Percentiles rank a stretch among this genome's conserved stretches.
phyloP scores from a whole-genome alignment of 1,139 yeast genomes.

The Zygosaccharomyces sapae region DNA sequence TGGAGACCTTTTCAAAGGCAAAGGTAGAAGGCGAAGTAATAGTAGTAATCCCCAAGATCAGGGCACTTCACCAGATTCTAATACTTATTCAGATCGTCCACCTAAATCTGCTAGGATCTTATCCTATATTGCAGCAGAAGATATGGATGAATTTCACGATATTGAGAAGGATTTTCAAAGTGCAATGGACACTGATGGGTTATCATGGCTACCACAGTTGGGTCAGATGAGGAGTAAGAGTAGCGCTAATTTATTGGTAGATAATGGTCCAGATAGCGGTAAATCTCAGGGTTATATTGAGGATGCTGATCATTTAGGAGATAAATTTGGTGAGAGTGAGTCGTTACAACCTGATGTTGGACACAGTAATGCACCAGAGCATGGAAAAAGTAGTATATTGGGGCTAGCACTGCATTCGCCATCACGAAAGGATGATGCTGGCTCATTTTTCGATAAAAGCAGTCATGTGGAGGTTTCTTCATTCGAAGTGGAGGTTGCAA shows the following conservation, averaged over 20 bases:
- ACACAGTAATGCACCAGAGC: slow-evolving; percentile 1
- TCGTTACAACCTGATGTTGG: slow-evolving; percentile 4
- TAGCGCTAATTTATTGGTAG: background rate
- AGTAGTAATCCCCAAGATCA: slow-evolving; percentile 7
- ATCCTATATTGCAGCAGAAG: slow-evolving; percentile 31
- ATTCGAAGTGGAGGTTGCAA: slow-evolving; percentile 20
- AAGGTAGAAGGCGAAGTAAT: slow-evolving; percentile 21
- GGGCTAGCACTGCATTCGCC: slow-evolving; percentile 1
- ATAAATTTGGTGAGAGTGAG: background rate
- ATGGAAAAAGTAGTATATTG: background rate
- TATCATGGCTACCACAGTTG: slow-evolving; percentile 32
- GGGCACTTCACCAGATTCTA: slow-evolving; percentile 15
- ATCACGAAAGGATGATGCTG: slow-evolving; percentile 1
- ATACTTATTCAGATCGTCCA: slow-evolving; percentile 16
- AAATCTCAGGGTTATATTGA: background rate
- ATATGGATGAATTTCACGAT: slow-evolving; percentile 33
- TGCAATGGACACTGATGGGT: slow-evolving; percentile 27
- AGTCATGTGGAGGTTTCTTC: slow-evolving; percentile 5
- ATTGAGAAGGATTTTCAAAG: slow-evolving; percentile 31
- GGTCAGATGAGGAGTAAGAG: slow-evolving; percentile 5
- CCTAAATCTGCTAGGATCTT: slow-evolving; percentile 29
- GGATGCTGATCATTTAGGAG: background rate
- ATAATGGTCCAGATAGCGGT: background rate
- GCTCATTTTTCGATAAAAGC: slow-evolving; percentile 4
- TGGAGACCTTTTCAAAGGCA: slow-evolving; percentile 3